Percentiles rank a stretch among this genome's conserved stretches.
Evolutionary conservation across 1,139 yeast genomes (phyloP).

Genomic region (Saccharomycopsis crataegensis): DNA sequence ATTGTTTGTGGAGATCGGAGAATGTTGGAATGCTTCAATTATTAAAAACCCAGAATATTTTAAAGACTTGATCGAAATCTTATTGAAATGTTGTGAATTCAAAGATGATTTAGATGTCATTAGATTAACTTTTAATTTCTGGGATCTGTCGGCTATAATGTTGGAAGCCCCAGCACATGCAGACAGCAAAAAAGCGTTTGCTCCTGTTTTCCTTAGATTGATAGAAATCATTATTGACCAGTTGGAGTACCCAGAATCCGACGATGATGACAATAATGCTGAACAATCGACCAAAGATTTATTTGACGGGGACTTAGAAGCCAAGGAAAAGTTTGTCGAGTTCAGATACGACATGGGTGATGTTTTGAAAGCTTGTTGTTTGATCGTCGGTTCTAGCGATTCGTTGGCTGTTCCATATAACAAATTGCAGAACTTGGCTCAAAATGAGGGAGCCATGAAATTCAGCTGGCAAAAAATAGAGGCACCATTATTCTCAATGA

Average conservation of each 20-base stretch:
- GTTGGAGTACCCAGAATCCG: slow-evolving; percentile 63
- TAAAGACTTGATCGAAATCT: slow-evolving; percentile 66
- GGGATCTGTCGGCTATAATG: slow-evolving; percentile 79
- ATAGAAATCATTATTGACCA: slow-evolving; percentile 64
- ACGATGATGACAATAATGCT: slow-evolving; percentile 31
- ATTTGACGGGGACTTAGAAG: slow-evolving; percentile 63
- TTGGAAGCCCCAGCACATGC: slow-evolving; percentile 55
- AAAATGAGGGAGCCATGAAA: slow-evolving; percentile 21
- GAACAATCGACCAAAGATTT: slow-evolving; percentile 29
- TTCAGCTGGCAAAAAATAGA: slow-evolving; percentile 78
- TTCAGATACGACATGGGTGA: slow-evolving; percentile 97
- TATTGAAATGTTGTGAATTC: slow-evolving; percentile 53
- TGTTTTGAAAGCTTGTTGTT: slow-evolving; percentile 89
- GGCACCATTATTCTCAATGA: slow-evolving; percentile 81
- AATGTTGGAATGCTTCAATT: slow-evolving; percentile 86
- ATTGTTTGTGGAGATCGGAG: slow-evolving; percentile 87
- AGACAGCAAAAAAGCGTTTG: slow-evolving; percentile 48
- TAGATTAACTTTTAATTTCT: slow-evolving; percentile 84
- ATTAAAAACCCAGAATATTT: slow-evolving; percentile 69
- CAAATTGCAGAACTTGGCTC: slow-evolving; percentile 22
- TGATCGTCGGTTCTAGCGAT: slow-evolving; percentile 69
- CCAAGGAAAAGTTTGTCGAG: slow-evolving; percentile 87
- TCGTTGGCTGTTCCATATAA: slow-evolving; percentile 44
- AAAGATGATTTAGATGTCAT: slow-evolving; percentile 84
- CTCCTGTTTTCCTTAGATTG: slow-evolving; percentile 56